Evolutionary conservation across 2,329 filamentous ascomycete genomes (phyloP).

Genomic region (Colletotrichum sp.): DNA sequence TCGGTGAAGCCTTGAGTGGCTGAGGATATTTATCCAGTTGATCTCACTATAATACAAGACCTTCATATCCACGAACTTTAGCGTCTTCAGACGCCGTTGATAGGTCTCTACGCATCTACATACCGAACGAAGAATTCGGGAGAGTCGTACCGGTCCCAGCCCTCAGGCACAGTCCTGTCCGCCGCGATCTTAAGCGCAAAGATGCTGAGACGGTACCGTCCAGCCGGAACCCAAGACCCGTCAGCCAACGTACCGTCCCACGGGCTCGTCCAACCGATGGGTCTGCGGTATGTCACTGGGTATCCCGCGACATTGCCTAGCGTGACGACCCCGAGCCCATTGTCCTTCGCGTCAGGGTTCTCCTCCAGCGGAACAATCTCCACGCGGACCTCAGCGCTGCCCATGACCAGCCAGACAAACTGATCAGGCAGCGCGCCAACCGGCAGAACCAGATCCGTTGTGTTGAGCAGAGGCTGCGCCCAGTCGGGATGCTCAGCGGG

Average conservation of each 20-base stretch:
- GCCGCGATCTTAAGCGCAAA: conserved; percentile 21
- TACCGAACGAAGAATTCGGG: conserved; percentile 50
- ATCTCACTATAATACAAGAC: background rate
- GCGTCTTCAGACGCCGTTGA: background rate
- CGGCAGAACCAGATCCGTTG: background rate
- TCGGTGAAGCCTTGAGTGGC: background rate
- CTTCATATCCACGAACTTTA: background rate
- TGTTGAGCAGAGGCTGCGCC: background rate
- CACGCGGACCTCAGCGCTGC: conserved; percentile 15
- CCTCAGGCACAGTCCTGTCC: conserved; percentile 2
- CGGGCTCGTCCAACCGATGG: background rate
- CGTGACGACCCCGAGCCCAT: conserved; percentile 1
- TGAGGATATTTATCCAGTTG: background rate
- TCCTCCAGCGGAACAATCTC: conserved; percentile 2
- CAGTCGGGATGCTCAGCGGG: conserved; percentile 1
- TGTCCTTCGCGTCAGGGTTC: background rate
- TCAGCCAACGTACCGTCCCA: conserved; percentile 54
- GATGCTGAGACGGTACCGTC: conserved; percentile 49
- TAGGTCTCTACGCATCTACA: background rate
- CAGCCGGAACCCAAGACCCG: conserved; percentile 52
- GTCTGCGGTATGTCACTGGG: background rate
- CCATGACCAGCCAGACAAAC: conserved; percentile 19
- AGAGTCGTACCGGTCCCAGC: conserved; percentile 36
- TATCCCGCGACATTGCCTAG: conserved; percentile 6
- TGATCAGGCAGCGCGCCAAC: conserved; percentile 1